Percentiles rank a stretch among this genome's conserved stretches.
Evolutionary conservation across 2,329 filamentous ascomycete species (phyloP).

Genomic region (Penicillium sp.): DNA sequence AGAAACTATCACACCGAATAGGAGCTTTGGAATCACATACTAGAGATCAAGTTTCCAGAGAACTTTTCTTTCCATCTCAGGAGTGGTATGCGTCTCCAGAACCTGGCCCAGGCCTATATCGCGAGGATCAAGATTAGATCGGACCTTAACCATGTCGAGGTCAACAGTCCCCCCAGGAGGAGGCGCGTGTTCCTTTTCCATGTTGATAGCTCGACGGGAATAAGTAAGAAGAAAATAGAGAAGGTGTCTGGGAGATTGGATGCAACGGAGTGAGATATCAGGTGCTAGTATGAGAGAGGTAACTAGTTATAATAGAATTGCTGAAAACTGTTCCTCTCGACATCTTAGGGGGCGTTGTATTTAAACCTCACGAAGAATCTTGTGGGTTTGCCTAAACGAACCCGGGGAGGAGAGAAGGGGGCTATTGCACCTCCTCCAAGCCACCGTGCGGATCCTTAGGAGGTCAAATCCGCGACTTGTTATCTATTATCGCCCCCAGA

Average conservation of each 20-base stretch:
- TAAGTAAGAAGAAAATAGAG: not conserved
- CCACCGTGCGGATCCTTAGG: not conserved
- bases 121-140: slow-evolving; percentile 20
- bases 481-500: slow-evolving; percentile 1
- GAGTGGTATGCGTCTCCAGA: slow-evolving; percentile 31
- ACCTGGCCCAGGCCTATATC: slow-evolving; percentile 39
- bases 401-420: not conserved
- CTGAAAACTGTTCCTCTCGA: not conserved
- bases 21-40: slow-evolving; percentile 39
- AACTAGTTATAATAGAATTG: too few relatives aligned
- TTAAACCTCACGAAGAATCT: not conserved
- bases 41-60: slow-evolving; percentile 37
- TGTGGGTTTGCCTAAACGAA: not conserved
- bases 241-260: not conserved
- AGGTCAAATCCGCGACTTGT: not conserved
- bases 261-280: not conserved
- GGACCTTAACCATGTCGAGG: slow-evolving; percentile 29
- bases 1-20: slow-evolving; percentile 31
- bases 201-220: slow-evolving; percentile 4
- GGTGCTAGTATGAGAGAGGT: not conserved
- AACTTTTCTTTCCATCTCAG: slow-evolving; percentile 35
- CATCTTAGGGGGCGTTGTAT: not conserved
- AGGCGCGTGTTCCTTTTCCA: slow-evolving; percentile 29
- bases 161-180: slow-evolving; percentile 13
- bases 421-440: not conserved